Evolutionary conservation across 169 alveolate genomes (phyloP), one percentile per base, ranked within the genome.

Genomic region (Eimeria brunetti): DNA sequence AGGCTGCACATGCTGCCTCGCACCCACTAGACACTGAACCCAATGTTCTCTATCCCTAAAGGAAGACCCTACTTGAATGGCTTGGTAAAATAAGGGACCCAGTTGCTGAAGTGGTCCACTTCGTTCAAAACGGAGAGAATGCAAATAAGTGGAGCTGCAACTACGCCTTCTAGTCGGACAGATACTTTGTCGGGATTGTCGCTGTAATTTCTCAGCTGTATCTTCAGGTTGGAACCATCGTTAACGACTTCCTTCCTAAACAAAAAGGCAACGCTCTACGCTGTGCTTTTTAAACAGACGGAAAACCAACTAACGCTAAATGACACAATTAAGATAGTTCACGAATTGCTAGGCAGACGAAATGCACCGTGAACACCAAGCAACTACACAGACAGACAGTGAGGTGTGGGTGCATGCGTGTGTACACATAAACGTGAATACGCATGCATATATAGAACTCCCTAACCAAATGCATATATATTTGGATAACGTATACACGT

Each of bases 11-110:
- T 27, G 41, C 36, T 41, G 62, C 56, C 16, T 27, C 33, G 33
- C 18, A 73, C 36, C 12, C 18, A 12, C 11, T 76, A 44, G 36
- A 41, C 16, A 20, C 36, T 75, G 38, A 78, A 22, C 67, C 67
- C 67, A 8, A 78, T 24, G 3, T 67, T n/a, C 41, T 18, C n/a
- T 30, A 27, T 33, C 75, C 53, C 73, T n/a, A 12, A 83, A 41
- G 33, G 33, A 53, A 81, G 71, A 56, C 53, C 96, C 44, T 56
- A 94, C 96, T 76, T 94, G 94, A 94, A 56, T 11, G 96, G 96
- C 51, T 27, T 51, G 64, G 96, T 83, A 73, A 41, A 94, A 88
- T 94, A 94, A 14, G 96, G 96, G 44, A 86, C 85, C 96, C 96
- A 94, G 46, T 33, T 16, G 30, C 53, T 85, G 91, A 85, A 94